Evolutionary conservation across 140 eudicot genomes (phyloP).

Genomic region (Flaveria floridana): DNA sequence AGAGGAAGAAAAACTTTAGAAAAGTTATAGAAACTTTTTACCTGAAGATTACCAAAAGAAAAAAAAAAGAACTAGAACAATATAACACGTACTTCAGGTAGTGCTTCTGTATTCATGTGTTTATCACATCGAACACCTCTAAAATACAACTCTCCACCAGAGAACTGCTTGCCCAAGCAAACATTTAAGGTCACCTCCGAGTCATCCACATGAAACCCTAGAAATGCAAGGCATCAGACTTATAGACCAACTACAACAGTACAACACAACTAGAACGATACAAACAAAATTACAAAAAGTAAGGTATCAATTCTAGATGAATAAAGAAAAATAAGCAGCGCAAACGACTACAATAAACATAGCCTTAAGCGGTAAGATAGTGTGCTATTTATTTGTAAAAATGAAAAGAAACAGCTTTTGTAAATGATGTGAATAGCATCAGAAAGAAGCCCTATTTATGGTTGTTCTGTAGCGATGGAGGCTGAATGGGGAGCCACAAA

Average conservation of each 20-base stretch:
- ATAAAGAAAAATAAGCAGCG: background rate
- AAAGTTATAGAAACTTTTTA: background rate
- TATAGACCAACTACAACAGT: conserved; percentile 14
- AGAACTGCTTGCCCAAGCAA: conserved; percentile 81
- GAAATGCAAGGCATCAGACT: conserved; percentile 31
- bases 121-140: conserved; percentile 89
- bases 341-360: conserved; percentile 13
- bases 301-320: background rate
- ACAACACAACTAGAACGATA: background rate
- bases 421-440: background rate
- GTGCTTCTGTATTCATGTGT: conserved; percentile 75
- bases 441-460: background rate
- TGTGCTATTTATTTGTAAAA: background rate
- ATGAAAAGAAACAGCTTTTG: conserved; percentile 19
- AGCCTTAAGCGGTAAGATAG: background rate
- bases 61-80: background rate
- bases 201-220: conserved; percentile 96
- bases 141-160: conserved; percentile 94
- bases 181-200: conserved; percentile 88
- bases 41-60: background rate
- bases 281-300: conserved; percentile 5
- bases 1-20: background rate
- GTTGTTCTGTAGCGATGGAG: background rate
- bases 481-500: background rate
- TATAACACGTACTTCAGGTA: conserved; percentile 55